Conservation (phyloP, 768 basidiomycete genomes). For the Xerocomellus intermedius region DNA sequence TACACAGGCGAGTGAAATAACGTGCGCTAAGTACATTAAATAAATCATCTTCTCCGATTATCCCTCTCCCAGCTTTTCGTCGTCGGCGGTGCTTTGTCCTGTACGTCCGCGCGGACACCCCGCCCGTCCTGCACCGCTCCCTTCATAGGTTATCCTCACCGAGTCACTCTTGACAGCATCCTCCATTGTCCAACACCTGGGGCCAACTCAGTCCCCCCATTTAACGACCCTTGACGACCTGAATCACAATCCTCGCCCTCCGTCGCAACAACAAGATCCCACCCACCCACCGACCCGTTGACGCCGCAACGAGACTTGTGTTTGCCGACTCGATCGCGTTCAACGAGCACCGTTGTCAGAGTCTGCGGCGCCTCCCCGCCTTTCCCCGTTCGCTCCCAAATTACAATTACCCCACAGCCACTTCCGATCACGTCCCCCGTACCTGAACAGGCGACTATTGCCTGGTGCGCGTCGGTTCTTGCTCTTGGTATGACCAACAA, state of each 20-base stretch:
- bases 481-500: conserved; percentile 34
- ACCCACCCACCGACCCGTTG: not conserved
- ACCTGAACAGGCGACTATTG: conserved; percentile 30
- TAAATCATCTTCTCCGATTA: conserved; percentile 16
- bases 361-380: conserved; percentile 18
- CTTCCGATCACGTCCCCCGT: conserved; percentile 32
- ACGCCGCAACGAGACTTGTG: not conserved
- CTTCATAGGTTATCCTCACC: conserved; percentile 4
- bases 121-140: conserved; percentile 7
- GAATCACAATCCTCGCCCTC: conserved; percentile 6
- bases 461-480: conserved; percentile 32
- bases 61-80: conserved; percentile 2
- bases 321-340: conserved; percentile 4
- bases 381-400: conserved; percentile 18
- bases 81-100: conserved; percentile 21
- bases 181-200: too few species aligned
- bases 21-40: conserved; percentile 20
- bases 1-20: conserved; percentile 27
- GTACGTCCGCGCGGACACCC: not conserved
- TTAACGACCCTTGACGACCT: conserved; percentile 34
- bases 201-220: not conserved
- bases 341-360: conserved; percentile 2
- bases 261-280: not conserved
- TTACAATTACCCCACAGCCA: conserved; percentile 36
- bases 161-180: conserved; percentile 4